Evolutionary conservation across 2,329 filamentous ascomycete genomes (phyloP), one percentile per base, ranked within the genome.

Genomic region (Talaromyces piceae): DNA sequence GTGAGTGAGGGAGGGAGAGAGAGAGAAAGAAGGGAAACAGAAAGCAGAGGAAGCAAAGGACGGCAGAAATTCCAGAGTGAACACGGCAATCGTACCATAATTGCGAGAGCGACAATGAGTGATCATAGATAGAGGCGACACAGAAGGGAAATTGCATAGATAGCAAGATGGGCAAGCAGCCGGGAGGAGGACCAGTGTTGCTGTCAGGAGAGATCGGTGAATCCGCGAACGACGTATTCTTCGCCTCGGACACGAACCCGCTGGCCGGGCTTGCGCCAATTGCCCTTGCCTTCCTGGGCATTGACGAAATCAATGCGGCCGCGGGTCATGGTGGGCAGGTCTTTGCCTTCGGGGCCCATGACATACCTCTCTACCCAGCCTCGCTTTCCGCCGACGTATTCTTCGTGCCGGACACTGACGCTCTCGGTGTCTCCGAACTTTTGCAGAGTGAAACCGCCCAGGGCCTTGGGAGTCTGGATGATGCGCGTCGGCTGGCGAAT

Each of bases 371-470:
- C 51, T 6, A 53, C 47, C 51, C 51, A 53, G 12, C 51, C 51
- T 26, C 41, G 22, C 31, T 46, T 53, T 0, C 39, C 28, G n/a
- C n/a, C n/a, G 6, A 26, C 51, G 16, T 31, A 53, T 12, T 53
- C 51, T 30, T 53, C 51, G 25, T 53, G 51, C 20, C 51, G 51
- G 11, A 53, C 47, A 39, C 51, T 53, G 31, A 53, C 47, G 6
- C 51, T 41, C 26, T 53, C 51, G n/a, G 49, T 25, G 18, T 53
- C 51, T 18, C 51, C 51, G n/a, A 53, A 53, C 28, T 53, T 53
- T 22, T 53, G 51, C 22, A 53, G 49, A 5, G 27, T 45, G 33
- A 26, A 46, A 8, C 28, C 41, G 12, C 39, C 47, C 2, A 25
- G 13, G 30, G 12, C 25, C 28, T 37, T 43, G 11, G 47, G 51